Percentiles rank a stretch among this genome's conserved stretches.
phyloP scores from a whole-genome alignment of 1,284 basidiomycete genomes.

The Coriolopsis trogii region DNA sequence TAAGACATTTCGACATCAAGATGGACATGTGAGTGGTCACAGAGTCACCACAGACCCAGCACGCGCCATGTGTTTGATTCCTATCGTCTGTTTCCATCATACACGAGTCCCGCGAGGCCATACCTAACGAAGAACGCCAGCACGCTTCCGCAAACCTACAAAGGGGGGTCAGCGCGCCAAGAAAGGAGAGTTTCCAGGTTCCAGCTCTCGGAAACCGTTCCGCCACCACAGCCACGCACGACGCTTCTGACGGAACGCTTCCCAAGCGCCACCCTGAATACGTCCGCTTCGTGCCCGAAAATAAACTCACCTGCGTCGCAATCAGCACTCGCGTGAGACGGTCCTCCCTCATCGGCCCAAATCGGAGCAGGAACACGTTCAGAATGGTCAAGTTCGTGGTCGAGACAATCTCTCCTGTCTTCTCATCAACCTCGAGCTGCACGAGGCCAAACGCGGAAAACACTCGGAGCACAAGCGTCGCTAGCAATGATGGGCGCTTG shows the following conservation, averaged over 20 bases:
- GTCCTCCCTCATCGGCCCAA: constrained; percentile 85
- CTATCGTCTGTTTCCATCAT: constrained; percentile 85
- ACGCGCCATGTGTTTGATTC: background rate
- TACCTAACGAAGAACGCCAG: constrained; percentile 86
- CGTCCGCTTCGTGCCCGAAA: background rate
- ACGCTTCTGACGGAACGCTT: background rate
- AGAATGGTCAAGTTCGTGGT: constrained; percentile 88
- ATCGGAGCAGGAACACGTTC: constrained; percentile 77
- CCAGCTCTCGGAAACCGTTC: too few relatives aligned
- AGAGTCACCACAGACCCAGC: background rate
- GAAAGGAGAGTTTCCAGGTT: too few relatives aligned
- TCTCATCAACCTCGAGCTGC: constrained; percentile 60
- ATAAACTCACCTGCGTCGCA: constrained; percentile 60
- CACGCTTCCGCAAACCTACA: constrained; percentile 57
- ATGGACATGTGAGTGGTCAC: background rate
- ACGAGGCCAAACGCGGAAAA: constrained; percentile 69
- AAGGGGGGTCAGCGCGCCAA: too few relatives aligned
- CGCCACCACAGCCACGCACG: background rate
- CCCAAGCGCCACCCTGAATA: background rate
- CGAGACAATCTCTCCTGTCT: constrained; percentile 60
- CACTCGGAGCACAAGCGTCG: constrained; percentile 56
- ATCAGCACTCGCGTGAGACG: constrained; percentile 76
- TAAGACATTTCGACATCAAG: background rate
- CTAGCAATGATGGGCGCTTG: constrained; percentile 46
- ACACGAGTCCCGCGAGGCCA: constrained; percentile 83